Evolutionary conservation across 2,329 filamentous ascomycete genomes (phyloP).

Genomic region (Cercospora brassicicola): DNA sequence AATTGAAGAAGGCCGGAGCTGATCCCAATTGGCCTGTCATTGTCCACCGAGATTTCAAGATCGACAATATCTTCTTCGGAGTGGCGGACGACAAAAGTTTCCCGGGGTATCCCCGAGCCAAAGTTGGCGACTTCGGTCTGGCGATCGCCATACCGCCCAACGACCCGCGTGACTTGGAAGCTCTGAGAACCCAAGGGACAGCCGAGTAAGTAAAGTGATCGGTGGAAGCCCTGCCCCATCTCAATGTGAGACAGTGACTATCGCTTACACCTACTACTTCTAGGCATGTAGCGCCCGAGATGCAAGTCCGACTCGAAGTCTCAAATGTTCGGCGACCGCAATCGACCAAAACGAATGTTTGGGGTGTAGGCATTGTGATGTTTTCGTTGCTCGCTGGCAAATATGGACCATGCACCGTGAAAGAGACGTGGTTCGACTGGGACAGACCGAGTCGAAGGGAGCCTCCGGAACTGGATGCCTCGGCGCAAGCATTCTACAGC

Average conservation of each 20-base stretch:
- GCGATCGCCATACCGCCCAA: background rate
- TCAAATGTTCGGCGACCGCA: background rate
- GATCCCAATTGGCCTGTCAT: conserved; percentile 14
- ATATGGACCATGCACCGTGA: conserved; percentile 1
- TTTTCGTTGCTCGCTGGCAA: conserved; percentile 9
- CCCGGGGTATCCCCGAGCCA: conserved; percentile 15
- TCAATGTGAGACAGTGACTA: no score
- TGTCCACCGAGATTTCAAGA: conserved; percentile 23
- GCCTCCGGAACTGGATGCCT: background rate
- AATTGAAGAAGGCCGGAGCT: background rate
- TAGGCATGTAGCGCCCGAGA: background rate
- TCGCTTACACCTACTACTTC: no score
- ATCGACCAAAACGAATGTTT: conserved; percentile 23
- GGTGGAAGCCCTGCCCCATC: no score
- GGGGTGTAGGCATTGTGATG: conserved; percentile 21
- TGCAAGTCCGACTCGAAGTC: background rate
- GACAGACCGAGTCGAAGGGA: background rate
- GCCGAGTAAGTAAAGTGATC: background rate
- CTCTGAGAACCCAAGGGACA: background rate
- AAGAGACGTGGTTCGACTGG: background rate
- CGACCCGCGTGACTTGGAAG: background rate
- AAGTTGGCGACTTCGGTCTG: conserved; percentile 21
- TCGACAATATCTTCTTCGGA: conserved; percentile 18
- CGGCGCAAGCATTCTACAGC: conserved; percentile 10
- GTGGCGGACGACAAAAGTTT: background rate